Base-by-base conservation (phyloP, 2,329 filamentous ascomycete species). In the Diaporthe sp. region DNA sequence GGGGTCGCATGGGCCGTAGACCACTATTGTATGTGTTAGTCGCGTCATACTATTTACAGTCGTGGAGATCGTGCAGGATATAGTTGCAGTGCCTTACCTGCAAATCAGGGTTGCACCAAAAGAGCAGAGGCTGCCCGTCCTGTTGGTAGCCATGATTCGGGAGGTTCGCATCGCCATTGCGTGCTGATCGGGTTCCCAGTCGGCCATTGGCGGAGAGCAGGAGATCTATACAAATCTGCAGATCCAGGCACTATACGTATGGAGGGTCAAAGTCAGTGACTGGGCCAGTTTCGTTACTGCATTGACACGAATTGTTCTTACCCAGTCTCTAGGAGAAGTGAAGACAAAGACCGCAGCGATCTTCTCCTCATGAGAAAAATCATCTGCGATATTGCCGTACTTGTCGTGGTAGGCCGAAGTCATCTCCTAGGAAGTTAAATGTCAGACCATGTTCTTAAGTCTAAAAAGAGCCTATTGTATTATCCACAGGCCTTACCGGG, bases 61-160 rank as follows among this genome's bases (percentile, higher is more conserved):
- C 9, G 13, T 17, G 30, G 22, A 50, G 4, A 13, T 9, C 19
- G 1, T 15, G 6, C 5, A 45, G 10, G 1, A 0, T 17, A 5
- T 17, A 40, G 30, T 28, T 8, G 50, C 35, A 38, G 19, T 28
- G 30, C 17, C 57, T 55, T 35, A 55, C 70, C 70, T 90, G 88
- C 45, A 94, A 83, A 80, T 95, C 93, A 0, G 92, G 91, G 79
- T 95, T 94, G 28, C 89, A 92, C 82, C 93, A 94, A 82, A 90
- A 94, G 1, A 95, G 81, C 17, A 84, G 84, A 0, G 93, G 92
- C 80, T 94, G 93, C 2, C 85, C 87, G 78, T 94, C 92, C 77
- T 92, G 90, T 73, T 79, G 79, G 68, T 80, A 84, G 9, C 82
- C 82, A 64, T 77, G 50, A 75, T 83, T 82, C 0, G 77, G 77